Conservation (phyloP, 306 rosid species). For the Mimosa pudica region DNA sequence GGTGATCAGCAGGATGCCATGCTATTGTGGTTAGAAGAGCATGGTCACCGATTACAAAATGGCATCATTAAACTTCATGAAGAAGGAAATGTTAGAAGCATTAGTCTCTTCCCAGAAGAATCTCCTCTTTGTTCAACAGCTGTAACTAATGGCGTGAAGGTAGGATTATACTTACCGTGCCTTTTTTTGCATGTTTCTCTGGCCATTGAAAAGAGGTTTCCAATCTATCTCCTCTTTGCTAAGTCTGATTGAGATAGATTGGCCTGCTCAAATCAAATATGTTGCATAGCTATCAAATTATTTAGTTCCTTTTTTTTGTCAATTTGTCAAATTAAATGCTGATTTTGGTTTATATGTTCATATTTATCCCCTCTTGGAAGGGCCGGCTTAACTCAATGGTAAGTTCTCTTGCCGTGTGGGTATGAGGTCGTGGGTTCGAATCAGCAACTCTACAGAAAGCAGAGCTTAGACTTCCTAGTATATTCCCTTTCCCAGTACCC, state of each 20-base stretch:
- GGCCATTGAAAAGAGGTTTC: conserved; percentile 12
- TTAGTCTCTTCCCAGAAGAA: conserved; percentile 76
- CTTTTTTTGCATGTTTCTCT: conserved; percentile 17
- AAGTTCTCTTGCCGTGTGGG: no score
- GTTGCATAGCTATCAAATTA: not conserved
- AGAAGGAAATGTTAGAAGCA: conserved; percentile 46
- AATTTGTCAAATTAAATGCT: not conserved
- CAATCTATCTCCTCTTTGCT: conserved; percentile 21
- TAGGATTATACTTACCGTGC: conserved; percentile 34
- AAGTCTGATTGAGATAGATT: conserved; percentile 14
- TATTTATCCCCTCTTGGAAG: not conserved
- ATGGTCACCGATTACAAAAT: conserved; percentile 67
- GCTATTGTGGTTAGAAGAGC: conserved; percentile 96
- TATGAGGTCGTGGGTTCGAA: no score
- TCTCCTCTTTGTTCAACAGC: conserved; percentile 76
- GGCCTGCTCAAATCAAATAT: conserved; percentile 7
- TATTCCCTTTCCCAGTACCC: no score
- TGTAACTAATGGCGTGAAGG: conserved; percentile 78
- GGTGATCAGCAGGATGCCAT: conserved; percentile 70
- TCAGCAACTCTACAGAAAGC: no score
- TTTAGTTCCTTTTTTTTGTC: conserved; percentile 1
- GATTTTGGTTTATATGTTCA: not conserved
- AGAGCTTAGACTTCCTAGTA: no score
- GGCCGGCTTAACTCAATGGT: no score
- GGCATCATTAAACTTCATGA: conserved; percentile 69